These are phyloP conservation scores for Pleurotus pulmonarius DNA, from an alignment of 768 basidiomycete species.

Conservation along the genomic window DNA sequence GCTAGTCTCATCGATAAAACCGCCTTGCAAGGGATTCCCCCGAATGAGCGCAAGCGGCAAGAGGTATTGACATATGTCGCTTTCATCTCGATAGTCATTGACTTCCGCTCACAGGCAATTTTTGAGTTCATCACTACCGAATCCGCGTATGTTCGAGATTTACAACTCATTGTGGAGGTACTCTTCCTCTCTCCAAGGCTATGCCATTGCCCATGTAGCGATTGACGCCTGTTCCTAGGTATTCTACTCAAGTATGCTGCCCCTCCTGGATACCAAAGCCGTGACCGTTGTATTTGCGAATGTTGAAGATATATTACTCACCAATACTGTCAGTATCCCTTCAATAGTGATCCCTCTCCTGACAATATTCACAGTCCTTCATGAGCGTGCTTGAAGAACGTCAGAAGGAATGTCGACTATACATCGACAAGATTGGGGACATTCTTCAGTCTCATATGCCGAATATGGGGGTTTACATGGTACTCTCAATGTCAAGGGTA, in stretches of 20 bases:
- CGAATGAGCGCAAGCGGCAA: slow-evolving; percentile 79
- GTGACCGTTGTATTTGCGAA: slow-evolving; percentile 87
- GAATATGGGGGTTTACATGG: slow-evolving; percentile 80
- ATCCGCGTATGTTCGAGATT: slow-evolving; percentile 81
- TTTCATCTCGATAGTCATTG: neutral
- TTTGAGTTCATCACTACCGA: slow-evolving; percentile 96
- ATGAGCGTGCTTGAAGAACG: slow-evolving; percentile 87
- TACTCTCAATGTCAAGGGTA: slow-evolving; percentile 21
- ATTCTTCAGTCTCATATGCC: slow-evolving; percentile 71
- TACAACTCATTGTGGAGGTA: slow-evolving; percentile 92
- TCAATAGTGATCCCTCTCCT: neutral
- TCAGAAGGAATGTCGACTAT: slow-evolving; percentile 88
- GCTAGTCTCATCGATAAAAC: slow-evolving; percentile 85
- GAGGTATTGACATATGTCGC: slow-evolving; percentile 47
- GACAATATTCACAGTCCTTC: slow-evolving; percentile 50
- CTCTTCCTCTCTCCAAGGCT: neutral
- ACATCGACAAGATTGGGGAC: slow-evolving; percentile 87
- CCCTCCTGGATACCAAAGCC: slow-evolving; percentile 70
- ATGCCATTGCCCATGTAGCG: slow-evolving; percentile 6
- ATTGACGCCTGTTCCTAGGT: slow-evolving; percentile 41
- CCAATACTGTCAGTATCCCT: slow-evolving; percentile 64
- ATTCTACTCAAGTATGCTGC: slow-evolving; percentile 80
- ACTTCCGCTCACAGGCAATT: slow-evolving; percentile 53
- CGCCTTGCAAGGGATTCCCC: slow-evolving; percentile 77
- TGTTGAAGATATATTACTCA: slow-evolving; percentile 86